Evolutionary conservation across 768 basidiomycete genomes (phyloP), one percentile per base, ranked within the genome.

Genomic region (Clavulina sp.): DNA sequence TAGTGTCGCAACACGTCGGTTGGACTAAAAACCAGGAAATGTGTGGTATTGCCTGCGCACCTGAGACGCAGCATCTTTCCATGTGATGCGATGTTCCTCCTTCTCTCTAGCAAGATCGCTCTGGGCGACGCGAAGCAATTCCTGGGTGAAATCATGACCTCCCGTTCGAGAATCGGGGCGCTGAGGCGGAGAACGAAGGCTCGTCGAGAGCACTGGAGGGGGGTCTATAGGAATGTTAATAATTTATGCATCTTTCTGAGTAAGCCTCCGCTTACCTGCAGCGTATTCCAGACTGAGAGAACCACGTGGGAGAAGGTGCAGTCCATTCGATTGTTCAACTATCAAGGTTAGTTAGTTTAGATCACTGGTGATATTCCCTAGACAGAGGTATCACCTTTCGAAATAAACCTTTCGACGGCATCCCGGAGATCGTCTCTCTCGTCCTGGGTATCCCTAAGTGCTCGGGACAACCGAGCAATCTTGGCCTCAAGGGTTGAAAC

Each of bases 371-470:
- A 28, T 26, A 5, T 4, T 18, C 6, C 18, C 38, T 4, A n/a
- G 6, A 19, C 16, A 29, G 9, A 7, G 19, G 18, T n/a, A n/a
- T 41, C 19, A 52, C 52, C 52, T 48, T 52, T 52, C 31, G 32
- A 43, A 48, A 48, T 36, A 29, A 52, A 29, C 33, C 30, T 30
- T 18, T 49, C 23, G 4, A 52, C 52, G 6, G 52, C 52, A 21
- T 48, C 46, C 26, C 43, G 46, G 46, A 52, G 48, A 19, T 52
- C 52, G 31, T 52, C 52, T 7, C 32, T 21, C 46, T 52, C 52
- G 18, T 46, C 41, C 26, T 29, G 23, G 18, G 33, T 44, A 2
- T 31, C 47, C 30, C 33, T 36, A 18, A 52, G 46, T 13, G 33
- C 16, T 5, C 28, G 29, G 21, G 32, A 44, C 31, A 52, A 21